Conservation (phyloP, 2,329 filamentous ascomycete species). For the Allantophomopsis cytisporea region DNA sequence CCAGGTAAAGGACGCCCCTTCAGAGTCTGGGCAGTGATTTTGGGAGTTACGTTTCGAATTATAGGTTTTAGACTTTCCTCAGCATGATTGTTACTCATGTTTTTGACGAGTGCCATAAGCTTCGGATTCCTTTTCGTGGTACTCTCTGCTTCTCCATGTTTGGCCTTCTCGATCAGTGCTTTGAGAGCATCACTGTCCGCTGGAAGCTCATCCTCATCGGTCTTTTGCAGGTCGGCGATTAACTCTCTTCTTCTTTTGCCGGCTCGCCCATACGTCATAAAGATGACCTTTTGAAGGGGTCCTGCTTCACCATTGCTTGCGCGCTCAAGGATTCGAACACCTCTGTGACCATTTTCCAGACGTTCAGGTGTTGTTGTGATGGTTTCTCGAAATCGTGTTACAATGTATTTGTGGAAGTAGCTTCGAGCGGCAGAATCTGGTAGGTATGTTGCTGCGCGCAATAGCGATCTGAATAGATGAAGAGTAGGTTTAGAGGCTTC, state of each 20-base stretch:
- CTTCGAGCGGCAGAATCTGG: conserved; percentile 32
- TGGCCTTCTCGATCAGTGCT: conserved; percentile 5
- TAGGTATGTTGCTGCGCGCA: conserved; percentile 47
- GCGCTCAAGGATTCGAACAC: conserved; percentile 34
- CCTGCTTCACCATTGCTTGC: conserved; percentile 35
- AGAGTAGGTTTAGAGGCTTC: background rate
- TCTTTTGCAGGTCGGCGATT: conserved; percentile 22
- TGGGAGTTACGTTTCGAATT: conserved; percentile 14
- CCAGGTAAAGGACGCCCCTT: conserved; percentile 33
- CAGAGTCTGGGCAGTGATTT: conserved; percentile 28
- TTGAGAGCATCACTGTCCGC: conserved; percentile 27
- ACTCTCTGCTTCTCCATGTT: background rate
- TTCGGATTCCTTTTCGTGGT: conserved; percentile 3
- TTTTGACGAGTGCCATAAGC: conserved; percentile 10
- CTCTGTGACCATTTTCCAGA: conserved; percentile 24
- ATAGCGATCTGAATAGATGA: conserved; percentile 42
- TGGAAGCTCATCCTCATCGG: conserved; percentile 19
- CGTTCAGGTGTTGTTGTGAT: conserved; percentile 9
- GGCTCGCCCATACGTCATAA: conserved; percentile 34
- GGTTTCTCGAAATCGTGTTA: conserved; percentile 30
- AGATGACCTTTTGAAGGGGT: conserved; percentile 33
- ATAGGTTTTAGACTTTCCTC: conserved; percentile 3
- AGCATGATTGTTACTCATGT: conserved; percentile 9
- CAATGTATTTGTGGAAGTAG: conserved; percentile 28
- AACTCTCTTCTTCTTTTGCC: conserved; percentile 37